These are phyloP conservation scores for Colletotrichum sp. DNA, from an alignment of 2,329 filamentous ascomycete species.

Conservation along the genomic window DNA sequence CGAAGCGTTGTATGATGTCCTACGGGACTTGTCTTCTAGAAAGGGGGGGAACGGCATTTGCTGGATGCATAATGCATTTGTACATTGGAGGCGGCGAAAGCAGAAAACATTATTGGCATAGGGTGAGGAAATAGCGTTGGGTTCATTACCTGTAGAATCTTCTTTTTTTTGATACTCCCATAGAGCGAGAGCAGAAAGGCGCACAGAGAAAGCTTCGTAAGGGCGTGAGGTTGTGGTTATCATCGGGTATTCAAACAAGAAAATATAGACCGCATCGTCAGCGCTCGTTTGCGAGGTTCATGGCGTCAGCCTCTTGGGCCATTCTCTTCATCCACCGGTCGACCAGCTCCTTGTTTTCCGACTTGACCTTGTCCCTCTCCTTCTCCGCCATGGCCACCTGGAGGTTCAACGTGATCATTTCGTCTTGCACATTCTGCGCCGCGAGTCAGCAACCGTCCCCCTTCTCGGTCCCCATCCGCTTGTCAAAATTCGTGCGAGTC, in stretches of 20 bases:
- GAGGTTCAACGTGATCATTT: slow-evolving; percentile 85
- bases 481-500: too few species aligned
- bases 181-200: slow-evolving; percentile 3
- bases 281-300: slow-evolving; percentile 73
- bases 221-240: background rate
- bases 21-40: slow-evolving; percentile 6
- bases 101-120: slow-evolving; percentile 1
- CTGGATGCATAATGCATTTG: background rate
- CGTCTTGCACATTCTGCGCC: slow-evolving; percentile 81
- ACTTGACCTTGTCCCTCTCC: slow-evolving; percentile 71
- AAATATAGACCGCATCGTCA: slow-evolving; percentile 10
- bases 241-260: background rate
- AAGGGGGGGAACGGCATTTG: background rate
- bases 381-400: slow-evolving; percentile 88
- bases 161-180: slow-evolving; percentile 15
- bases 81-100: background rate
- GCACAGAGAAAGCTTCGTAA: background rate
- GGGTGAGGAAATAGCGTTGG: slow-evolving; percentile 16
- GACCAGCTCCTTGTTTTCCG: slow-evolving; percentile 88
- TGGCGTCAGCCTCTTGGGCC: slow-evolving; percentile 83
- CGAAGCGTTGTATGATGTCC: slow-evolving; percentile 17
- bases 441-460: background rate
- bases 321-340: slow-evolving; percentile 91
- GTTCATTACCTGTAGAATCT: slow-evolving; percentile 20
- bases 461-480: background rate